Percentiles rank a stretch among this genome's conserved stretches.
These are phyloP conservation scores for Starmerella powellii DNA, from an alignment of 805 yeast genomes.

Conservation along the genomic window DNA sequence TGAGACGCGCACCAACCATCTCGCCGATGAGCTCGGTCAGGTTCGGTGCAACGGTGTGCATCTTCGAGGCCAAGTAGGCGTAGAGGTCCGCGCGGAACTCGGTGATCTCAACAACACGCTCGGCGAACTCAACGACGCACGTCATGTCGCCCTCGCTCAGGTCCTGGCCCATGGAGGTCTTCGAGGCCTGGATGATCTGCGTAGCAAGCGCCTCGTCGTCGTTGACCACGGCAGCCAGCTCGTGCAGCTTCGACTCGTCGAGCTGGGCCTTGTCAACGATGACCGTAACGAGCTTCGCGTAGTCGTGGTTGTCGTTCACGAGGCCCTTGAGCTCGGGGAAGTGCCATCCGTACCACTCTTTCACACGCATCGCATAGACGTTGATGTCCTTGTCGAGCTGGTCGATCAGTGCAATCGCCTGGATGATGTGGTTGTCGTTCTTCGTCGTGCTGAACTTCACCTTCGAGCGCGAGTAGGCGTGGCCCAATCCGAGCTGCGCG, in stretches of 20 bases:
- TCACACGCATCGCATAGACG: conserved; percentile 92
- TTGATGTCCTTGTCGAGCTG: conserved; percentile 97
- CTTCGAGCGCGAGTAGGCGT: conserved; percentile 97
- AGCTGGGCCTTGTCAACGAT: conserved; percentile 80
- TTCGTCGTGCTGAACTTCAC: conserved; percentile 98
- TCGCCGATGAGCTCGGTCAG: conserved; percentile 94
- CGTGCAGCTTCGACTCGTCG: conserved; percentile 48
- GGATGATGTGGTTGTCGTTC: conserved; percentile 97
- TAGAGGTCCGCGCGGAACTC: conserved; percentile 79
- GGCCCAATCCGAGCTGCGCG: conserved; percentile 97
- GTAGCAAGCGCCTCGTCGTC: conserved; percentile 90
- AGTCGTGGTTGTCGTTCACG: conserved; percentile 77
- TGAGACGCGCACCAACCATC: conserved; percentile 96
- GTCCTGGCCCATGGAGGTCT: conserved; percentile 98
- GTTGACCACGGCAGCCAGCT: conserved; percentile 75
- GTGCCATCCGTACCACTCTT: conserved; percentile 99
- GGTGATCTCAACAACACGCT: conserved; percentile 80
- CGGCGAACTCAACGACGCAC: conserved; percentile 81
- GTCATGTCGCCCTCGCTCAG: conserved; percentile 88
- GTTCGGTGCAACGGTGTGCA: conserved; percentile 97
- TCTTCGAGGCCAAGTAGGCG: conserved; percentile 82
- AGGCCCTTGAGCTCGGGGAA: conserved; percentile 93
- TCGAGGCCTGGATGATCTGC: conserved; percentile 84
- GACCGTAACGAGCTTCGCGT: conserved; percentile 67
- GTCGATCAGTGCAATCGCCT: conserved; percentile 94